Percentiles rank a stretch among this genome's conserved stretches.
Evolutionary conservation across 129 eudicot species (phyloP).

Genomic region (Pulicaria dysenterica): DNA sequence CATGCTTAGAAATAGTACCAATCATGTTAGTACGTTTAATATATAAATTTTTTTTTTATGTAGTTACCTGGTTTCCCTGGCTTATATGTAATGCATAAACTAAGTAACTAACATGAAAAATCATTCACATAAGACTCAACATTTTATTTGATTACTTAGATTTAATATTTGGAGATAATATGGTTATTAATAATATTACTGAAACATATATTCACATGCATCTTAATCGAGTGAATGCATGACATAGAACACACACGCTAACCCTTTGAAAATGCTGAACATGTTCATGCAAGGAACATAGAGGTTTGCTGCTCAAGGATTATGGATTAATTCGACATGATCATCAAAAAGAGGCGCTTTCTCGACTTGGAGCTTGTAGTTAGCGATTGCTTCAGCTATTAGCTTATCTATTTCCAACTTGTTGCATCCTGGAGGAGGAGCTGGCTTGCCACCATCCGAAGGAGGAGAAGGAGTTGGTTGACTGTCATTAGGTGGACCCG

Average conservation of each 20-base stretch:
- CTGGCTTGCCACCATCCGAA: background rate
- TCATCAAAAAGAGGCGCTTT: background rate
- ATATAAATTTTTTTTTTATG: no score
- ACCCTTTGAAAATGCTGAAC: background rate
- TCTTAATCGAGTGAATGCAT: background rate
- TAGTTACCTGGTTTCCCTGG: no score
- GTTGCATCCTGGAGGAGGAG: slow-evolving; percentile 36
- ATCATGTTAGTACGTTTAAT: no score
- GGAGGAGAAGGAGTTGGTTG: slow-evolving; percentile 8
- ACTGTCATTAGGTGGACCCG: background rate
- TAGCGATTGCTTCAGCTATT: slow-evolving; percentile 20
- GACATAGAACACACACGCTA: background rate
- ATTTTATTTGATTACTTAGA: no score
- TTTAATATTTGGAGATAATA: no score
- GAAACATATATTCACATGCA: background rate
- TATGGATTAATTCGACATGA: background rate
- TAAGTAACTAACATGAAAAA: no score
- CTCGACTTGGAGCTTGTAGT: slow-evolving; percentile 10
- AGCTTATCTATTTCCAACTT: slow-evolving; percentile 16
- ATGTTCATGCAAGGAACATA: background rate
- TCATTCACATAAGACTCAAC: no score
- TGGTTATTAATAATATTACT: background rate
- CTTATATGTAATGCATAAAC: no score
- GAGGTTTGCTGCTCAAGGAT: background rate
- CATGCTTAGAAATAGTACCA: no score